Evolutionary conservation across 192 early-diverging fungal genomes (phyloP).

Genomic region (Phycomyces blakesleeanus): DNA sequence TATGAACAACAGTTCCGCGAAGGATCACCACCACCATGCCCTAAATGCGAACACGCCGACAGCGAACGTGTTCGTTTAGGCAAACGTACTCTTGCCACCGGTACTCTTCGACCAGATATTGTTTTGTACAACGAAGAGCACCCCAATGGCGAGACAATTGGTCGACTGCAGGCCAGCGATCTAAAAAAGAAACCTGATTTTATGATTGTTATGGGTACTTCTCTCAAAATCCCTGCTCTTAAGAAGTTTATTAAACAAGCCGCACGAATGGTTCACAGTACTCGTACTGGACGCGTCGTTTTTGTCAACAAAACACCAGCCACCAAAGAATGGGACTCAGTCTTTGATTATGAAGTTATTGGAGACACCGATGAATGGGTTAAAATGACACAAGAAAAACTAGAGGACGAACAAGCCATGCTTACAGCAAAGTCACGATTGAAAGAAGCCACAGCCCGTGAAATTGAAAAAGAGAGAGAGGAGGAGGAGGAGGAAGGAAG

Average conservation of each 20-base stretch:
- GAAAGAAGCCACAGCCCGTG: not conserved
- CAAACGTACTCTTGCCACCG: constrained; percentile 72
- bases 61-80: constrained; percentile 57
- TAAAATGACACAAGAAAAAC: constrained; percentile 15
- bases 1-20: constrained; percentile 59
- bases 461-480: not conserved
- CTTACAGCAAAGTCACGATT: constrained; percentile 7
- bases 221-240: constrained; percentile 77
- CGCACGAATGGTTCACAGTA: constrained; percentile 55
- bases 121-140: constrained; percentile 95
- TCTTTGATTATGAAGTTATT: constrained; percentile 78
- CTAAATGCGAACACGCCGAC: constrained; percentile 44
- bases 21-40: constrained; percentile 72
- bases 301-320: constrained; percentile 71
- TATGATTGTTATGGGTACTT: constrained; percentile 86
- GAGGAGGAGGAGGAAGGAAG: not conserved
- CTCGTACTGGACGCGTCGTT: constrained; percentile 55
- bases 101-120: constrained; percentile 86
- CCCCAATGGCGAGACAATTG: constrained; percentile 65
- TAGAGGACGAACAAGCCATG: constrained; percentile 12
- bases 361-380: constrained; percentile 69
- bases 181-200: constrained; percentile 64
- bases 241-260: constrained; percentile 72
- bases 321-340: constrained; percentile 69
- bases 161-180: constrained; percentile 53